Conservation (phyloP, 2,329 filamentous ascomycete species). For the Furcasterigmium furcatum region DNA sequence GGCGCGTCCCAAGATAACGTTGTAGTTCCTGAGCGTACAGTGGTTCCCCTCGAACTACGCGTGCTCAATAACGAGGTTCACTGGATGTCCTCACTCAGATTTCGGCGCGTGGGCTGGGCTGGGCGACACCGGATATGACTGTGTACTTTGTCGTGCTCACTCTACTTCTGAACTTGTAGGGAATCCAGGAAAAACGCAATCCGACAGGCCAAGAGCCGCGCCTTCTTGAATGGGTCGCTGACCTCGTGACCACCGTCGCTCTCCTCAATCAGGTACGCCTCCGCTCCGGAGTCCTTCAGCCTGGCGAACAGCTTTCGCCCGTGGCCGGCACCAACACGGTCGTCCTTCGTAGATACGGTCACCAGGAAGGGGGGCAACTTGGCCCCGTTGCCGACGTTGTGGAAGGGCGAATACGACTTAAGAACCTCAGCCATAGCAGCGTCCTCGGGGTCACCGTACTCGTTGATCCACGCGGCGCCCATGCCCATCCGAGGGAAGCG, state of each 20-base stretch:
- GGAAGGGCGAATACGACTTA: constrained; percentile 1
- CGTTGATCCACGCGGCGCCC: constrained; percentile 1
- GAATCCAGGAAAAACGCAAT: too few species aligned
- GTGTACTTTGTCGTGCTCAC: too few species aligned
- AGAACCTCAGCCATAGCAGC: constrained; percentile 1
- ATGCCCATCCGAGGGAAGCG: background rate
- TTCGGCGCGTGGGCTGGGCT: too few species aligned
- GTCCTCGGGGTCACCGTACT: constrained; percentile 1
- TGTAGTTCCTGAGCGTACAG: too few species aligned
- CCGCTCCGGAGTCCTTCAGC: background rate
- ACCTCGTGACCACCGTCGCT: background rate
- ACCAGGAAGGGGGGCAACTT: constrained; percentile 1
- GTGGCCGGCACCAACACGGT: constrained; percentile 1
- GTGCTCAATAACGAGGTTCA: too few species aligned
- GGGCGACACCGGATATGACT: too few species aligned
- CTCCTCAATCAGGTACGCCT: background rate
- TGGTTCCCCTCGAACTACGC: too few species aligned
- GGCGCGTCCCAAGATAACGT: constrained; percentile 87
- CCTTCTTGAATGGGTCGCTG: constrained; percentile 2
- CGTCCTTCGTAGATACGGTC: constrained; percentile 1
- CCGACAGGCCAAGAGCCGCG: background rate
- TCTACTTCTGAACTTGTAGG: too few species aligned
- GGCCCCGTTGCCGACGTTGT: background rate
- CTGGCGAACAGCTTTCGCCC: background rate
- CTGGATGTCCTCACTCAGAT: too few species aligned